Conservation (phyloP, 331 rosid species). For the Saraca asoca region DNA sequence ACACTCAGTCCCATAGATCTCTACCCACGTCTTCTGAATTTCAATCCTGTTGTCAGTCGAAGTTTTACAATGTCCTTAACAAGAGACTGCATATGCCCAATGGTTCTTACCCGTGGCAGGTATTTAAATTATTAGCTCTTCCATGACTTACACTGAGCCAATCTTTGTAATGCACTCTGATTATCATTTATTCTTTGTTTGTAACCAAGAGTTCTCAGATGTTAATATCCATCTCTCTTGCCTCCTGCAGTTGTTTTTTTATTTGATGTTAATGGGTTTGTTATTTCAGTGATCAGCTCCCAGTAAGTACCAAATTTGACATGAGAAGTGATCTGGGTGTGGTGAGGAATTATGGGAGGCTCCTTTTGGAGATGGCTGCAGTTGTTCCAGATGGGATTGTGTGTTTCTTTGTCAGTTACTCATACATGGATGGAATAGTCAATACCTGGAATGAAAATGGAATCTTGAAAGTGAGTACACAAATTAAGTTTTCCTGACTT, state of each 20-base stretch:
- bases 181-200: constrained; percentile 18
- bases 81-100: constrained; percentile 97
- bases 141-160: not conserved
- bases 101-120: constrained; percentile 99
- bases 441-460: constrained; percentile 96
- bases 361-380: constrained; percentile 92
- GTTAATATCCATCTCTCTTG: constrained; percentile 1
- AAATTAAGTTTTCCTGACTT: constrained; percentile 24
- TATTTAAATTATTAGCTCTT: constrained; percentile 34
- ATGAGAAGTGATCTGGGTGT: constrained; percentile 98
- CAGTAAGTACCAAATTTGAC: constrained; percentile 93
- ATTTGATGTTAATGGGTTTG: constrained; percentile 26
- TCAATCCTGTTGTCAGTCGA: constrained; percentile 92
- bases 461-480: constrained; percentile 69
- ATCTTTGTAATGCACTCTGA: constrained; percentile 14
- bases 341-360: constrained; percentile 92
- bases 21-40: constrained; percentile 89
- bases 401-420: constrained; percentile 92
- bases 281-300: constrained; percentile 89
- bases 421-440: constrained; percentile 93
- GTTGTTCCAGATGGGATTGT: constrained; percentile 96
- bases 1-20: constrained; percentile 95
- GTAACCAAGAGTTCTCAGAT: not conserved
- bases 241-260: constrained; percentile 1
- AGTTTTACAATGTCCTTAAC: constrained; percentile 97